Evolutionary conservation across 1,284 basidiomycete species (phyloP).

Genomic region (Leccinum angustisporum): DNA sequence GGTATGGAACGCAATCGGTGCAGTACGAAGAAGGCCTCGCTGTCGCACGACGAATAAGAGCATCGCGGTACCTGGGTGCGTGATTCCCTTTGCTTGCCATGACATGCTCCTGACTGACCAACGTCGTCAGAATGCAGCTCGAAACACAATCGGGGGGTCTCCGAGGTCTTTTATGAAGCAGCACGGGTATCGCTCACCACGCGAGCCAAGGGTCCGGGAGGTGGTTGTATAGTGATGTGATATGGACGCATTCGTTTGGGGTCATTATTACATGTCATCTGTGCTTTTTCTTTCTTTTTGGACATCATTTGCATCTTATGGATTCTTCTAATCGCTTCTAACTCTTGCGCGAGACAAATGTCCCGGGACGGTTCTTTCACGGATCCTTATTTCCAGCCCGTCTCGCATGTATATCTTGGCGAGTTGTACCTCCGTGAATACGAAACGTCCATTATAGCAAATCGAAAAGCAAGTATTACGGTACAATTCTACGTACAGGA

Average conservation of each 20-base stretch:
- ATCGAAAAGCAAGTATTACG: slow-evolving; percentile 22
- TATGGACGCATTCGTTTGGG: slow-evolving; percentile 1
- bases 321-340: slow-evolving; percentile 23
- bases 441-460: slow-evolving; percentile 29
- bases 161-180: slow-evolving; percentile 89
- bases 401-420: slow-evolving; percentile 22
- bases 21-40: slow-evolving; percentile 89
- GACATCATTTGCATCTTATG: slow-evolving; percentile 20
- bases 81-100: neutral
- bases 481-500: slow-evolving; percentile 21
- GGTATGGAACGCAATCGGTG: slow-evolving; percentile 68
- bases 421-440: neutral
- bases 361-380: neutral
- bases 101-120: slow-evolving; percentile 1
- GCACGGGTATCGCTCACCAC: slow-evolving; percentile 81
- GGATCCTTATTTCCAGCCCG: neutral
- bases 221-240: slow-evolving; percentile 58
- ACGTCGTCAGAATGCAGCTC: slow-evolving; percentile 82
- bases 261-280: neutral
- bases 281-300: slow-evolving; percentile 3
- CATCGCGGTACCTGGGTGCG: slow-evolving; percentile 87
- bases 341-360: slow-evolving; percentile 1
- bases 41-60: slow-evolving; percentile 87
- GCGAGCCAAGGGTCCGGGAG: slow-evolving; percentile 63
- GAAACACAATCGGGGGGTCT: slow-evolving; percentile 91